Evolutionary conservation across 1,284 basidiomycete species (phyloP).

Genomic region (Pisolithus thermaeus): DNA sequence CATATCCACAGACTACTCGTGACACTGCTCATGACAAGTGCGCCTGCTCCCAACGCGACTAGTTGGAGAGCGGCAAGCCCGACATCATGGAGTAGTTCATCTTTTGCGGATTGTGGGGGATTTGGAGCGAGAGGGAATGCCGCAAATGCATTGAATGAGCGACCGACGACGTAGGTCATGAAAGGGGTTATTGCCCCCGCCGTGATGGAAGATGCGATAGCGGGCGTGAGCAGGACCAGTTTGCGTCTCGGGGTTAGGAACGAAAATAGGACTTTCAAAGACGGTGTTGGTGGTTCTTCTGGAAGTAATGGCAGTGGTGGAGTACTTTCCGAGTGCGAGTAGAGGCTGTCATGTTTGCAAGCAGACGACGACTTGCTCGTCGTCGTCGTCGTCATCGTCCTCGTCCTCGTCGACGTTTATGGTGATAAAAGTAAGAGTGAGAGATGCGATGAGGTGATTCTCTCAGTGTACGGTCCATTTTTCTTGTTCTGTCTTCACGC

Average conservation of each 20-base stretch:
- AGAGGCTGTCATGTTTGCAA: too few species aligned
- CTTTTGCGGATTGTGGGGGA: constrained; percentile 43
- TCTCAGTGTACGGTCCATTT: too few species aligned
- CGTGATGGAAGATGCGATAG: constrained; percentile 59
- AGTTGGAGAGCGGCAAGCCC: constrained; percentile 66
- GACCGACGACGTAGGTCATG: constrained; percentile 89
- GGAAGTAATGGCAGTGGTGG: background rate
- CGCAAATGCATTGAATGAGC: constrained; percentile 78
- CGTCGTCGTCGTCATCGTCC: too few species aligned
- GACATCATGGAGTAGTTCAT: constrained; percentile 53
- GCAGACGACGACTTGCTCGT: too few species aligned
- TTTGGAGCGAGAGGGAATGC: constrained; percentile 46
- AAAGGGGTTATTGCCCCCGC: constrained; percentile 82
- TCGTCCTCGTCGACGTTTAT: too few species aligned
- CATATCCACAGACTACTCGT: constrained; percentile 83
- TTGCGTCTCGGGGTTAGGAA: constrained; percentile 45
- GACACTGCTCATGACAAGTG: constrained; percentile 68
- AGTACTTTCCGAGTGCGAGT: background rate
- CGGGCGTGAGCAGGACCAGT: constrained; percentile 63
- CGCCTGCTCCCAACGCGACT: constrained; percentile 63
- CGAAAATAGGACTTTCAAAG: constrained; percentile 50
- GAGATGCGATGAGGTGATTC: too few species aligned
- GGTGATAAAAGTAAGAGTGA: too few species aligned
- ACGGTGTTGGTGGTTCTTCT: constrained; percentile 28
- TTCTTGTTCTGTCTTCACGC: too few species aligned